Conservation (phyloP, 225 moss, liverwort and hornwort genomes). For the Rhytidiadelphus loreus region DNA sequence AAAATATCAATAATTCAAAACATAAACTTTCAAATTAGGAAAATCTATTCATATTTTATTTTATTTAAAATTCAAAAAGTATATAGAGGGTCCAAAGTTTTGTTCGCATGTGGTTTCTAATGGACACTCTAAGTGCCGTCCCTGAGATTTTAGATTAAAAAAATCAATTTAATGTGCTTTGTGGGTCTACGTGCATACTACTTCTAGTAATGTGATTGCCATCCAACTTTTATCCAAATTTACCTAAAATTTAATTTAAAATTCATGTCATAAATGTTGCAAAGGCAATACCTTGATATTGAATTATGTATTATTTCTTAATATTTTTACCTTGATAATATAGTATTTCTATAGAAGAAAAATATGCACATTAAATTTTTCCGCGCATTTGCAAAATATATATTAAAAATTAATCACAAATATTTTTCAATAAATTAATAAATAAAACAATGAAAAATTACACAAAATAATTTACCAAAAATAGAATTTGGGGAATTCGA, state of each 20-base stretch:
- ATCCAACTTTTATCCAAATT: neutral
- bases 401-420: neutral
- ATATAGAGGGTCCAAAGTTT: too few relatives aligned
- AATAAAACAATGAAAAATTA: neutral
- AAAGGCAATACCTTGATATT: neutral
- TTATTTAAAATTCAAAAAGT: too few relatives aligned
- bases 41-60: too few relatives aligned
- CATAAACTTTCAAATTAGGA: too few relatives aligned
- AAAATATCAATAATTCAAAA: too few relatives aligned
- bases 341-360: neutral
- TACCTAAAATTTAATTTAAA: neutral
- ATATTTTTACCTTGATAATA: neutral
- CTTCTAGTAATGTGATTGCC: neutral
- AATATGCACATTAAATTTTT: neutral
- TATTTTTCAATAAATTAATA: neutral
- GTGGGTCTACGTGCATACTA: neutral
- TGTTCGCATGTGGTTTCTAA: too few relatives aligned
- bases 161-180: neutral
- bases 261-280: too few relatives aligned
- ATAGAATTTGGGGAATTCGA: neutral
- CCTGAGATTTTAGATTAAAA: too few relatives aligned
- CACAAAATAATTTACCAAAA: neutral
- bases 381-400: neutral
- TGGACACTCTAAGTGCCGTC: too few relatives aligned
- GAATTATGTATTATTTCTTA: neutral